Conservation (phyloP, 1,284 basidiomycete species). For the Puccinia novopanici region DNA sequence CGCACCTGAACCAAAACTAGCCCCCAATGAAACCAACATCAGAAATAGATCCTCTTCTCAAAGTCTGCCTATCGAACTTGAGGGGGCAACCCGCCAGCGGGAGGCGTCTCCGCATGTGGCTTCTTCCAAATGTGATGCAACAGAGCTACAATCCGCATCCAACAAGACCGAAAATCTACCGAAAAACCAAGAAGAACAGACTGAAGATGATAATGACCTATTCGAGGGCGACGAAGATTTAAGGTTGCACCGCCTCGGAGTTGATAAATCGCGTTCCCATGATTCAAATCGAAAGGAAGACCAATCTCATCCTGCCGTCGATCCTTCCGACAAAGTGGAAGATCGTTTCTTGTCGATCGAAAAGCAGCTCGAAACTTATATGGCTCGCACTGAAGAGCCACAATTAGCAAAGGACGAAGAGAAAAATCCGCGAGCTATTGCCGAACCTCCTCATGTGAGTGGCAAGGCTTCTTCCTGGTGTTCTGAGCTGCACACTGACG, state of each 20-base stretch:
- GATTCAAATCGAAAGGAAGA: slow-evolving; percentile 10
- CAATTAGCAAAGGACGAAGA: background rate
- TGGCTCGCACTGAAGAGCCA: background rate
- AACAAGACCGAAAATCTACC: background rate
- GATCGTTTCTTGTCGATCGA: slow-evolving; percentile 22
- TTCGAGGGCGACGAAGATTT: slow-evolving; percentile 49
- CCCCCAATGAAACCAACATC: background rate
- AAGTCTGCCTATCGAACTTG: background rate
- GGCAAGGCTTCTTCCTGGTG: background rate
- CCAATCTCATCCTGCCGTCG: background rate
- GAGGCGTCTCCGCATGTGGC: background rate
- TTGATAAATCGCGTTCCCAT: background rate
- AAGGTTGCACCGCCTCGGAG: slow-evolving; percentile 20
- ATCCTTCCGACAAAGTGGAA: slow-evolving; percentile 2
- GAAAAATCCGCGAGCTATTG: background rate
- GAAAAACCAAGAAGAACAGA: slow-evolving; percentile 6
- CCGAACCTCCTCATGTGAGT: background rate
- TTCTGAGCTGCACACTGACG: background rate
- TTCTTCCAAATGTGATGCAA: background rate
- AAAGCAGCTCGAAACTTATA: background rate
- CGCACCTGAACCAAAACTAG: background rate
- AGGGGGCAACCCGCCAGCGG: background rate
- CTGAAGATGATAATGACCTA: slow-evolving; percentile 49
- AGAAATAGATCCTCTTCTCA: background rate
- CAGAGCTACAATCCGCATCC: background rate